These are phyloP conservation scores for Globisporangium alternatum DNA, from an alignment of 352 stramenopile genomes.

Conservation along the genomic window DNA sequence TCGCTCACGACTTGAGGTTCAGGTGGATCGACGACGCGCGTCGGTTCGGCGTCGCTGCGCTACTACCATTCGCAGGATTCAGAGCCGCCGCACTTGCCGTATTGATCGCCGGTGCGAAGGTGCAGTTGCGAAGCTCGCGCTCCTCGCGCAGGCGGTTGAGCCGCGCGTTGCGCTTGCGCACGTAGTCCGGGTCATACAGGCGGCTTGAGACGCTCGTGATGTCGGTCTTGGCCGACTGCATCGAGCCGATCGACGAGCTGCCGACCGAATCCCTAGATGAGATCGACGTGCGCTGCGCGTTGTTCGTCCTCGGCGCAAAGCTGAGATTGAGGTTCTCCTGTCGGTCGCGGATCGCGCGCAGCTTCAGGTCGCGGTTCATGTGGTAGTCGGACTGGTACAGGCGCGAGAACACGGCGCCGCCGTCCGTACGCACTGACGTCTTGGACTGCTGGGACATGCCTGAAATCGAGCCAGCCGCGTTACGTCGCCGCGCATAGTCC, in stretches of 20 bases:
- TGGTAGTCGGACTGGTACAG: slow-evolving; percentile 85
- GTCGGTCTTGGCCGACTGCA: slow-evolving; percentile 77
- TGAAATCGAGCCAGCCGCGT: slow-evolving; percentile 54
- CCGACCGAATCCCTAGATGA: slow-evolving; percentile 66
- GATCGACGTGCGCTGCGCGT: slow-evolving; percentile 31
- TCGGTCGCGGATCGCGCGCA: slow-evolving; percentile 56
- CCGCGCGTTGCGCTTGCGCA: slow-evolving; percentile 71
- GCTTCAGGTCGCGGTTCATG: slow-evolving; percentile 74
- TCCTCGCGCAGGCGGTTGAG: slow-evolving; percentile 76
- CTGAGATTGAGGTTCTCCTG: slow-evolving; percentile 55
- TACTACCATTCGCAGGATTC: slow-evolving; percentile 13
- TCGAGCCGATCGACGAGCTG: slow-evolving; percentile 54
- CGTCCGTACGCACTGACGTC: slow-evolving; percentile 73
- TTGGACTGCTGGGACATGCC: slow-evolving; percentile 65
- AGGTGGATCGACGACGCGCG: slow-evolving; percentile 14
- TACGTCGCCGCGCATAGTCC: slow-evolving; percentile 20
- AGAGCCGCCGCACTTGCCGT: slow-evolving; percentile 21
- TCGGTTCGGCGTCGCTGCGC: slow-evolving; percentile 1
- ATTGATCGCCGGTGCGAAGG: slow-evolving; percentile 73
- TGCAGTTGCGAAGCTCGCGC: slow-evolving; percentile 79
- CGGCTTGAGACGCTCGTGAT: slow-evolving; percentile 72
- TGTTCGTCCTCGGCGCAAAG: slow-evolving; percentile 57
- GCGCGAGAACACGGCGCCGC: slow-evolving; percentile 75
- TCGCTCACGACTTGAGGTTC: slow-evolving; percentile 13
- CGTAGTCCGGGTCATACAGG: slow-evolving; percentile 84